Evolutionary conservation across 148 eudicot species (phyloP).

Genomic region (Persicaria maculosa): DNA sequence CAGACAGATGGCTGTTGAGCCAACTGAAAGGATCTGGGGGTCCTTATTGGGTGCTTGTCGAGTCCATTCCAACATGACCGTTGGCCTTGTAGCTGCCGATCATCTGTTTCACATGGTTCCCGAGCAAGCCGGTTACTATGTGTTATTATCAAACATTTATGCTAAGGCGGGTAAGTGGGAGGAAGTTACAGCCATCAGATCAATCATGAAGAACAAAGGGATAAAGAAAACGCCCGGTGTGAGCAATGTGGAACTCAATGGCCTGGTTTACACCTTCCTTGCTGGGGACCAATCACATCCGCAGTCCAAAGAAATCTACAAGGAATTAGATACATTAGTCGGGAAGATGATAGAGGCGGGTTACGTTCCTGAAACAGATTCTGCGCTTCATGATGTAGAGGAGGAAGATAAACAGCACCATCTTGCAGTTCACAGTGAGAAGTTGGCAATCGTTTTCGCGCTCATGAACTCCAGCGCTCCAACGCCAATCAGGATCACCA

Average conservation of each 20-base stretch:
- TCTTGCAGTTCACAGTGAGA: constrained; percentile 63
- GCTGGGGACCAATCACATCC: constrained; percentile 63
- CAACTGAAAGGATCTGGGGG: constrained; percentile 67
- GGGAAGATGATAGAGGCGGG: constrained; percentile 69
- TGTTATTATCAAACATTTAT: constrained; percentile 56
- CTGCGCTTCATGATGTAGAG: constrained; percentile 69
- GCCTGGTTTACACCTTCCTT: constrained; percentile 46
- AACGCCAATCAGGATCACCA: constrained; percentile 49
- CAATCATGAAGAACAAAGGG: constrained; percentile 49
- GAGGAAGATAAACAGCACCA: constrained; percentile 73
- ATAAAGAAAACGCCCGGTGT: constrained; percentile 56
- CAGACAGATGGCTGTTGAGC: constrained; percentile 44
- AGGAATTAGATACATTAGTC: constrained; percentile 40
- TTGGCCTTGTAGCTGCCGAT: constrained; percentile 56
- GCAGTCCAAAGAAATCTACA: constrained; percentile 49
- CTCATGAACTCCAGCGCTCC: constrained; percentile 39
- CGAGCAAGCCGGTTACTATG: constrained; percentile 54
- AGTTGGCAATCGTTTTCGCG: constrained; percentile 57
- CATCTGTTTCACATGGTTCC: constrained; percentile 52
- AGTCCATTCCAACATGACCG: constrained; percentile 36
- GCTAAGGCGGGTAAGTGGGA: constrained; percentile 76
- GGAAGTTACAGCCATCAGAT: constrained; percentile 42
- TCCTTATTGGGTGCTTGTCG: constrained; percentile 58
- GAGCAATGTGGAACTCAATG: constrained; percentile 53
- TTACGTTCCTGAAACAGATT: constrained; percentile 49